Evolutionary conservation across 345 rosid genomes (phyloP).

Genomic region (Combretum micranthum): DNA sequence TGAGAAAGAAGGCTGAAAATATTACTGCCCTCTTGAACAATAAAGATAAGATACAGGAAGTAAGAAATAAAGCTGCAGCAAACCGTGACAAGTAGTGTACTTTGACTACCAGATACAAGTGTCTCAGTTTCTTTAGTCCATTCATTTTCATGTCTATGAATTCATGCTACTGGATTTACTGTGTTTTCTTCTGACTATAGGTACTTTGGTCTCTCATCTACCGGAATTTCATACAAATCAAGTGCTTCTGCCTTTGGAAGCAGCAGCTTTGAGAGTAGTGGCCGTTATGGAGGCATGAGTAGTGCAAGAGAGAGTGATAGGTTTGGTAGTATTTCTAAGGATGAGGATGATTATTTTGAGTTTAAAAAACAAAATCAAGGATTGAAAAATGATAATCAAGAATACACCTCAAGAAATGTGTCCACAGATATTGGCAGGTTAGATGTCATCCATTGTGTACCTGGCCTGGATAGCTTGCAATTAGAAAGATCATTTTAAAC

Average conservation of each 20-base stretch:
- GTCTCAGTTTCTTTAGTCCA: constrained; percentile 5
- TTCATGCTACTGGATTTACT: constrained; percentile 7
- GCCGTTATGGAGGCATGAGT: constrained; percentile 40
- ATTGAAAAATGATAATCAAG: constrained; percentile 30
- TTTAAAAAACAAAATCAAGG: constrained; percentile 44
- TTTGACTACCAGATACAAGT: constrained; percentile 1
- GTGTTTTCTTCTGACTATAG: constrained; percentile 26
- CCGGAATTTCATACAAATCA: constrained; percentile 66
- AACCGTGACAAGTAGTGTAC: constrained; percentile 84
- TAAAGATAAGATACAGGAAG: constrained; percentile 83
- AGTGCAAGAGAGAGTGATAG: constrained; percentile 45
- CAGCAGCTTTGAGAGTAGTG: constrained; percentile 38
- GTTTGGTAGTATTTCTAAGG: constrained; percentile 45
- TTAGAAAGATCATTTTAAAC: no score
- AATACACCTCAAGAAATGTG: constrained; percentile 34
- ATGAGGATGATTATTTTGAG: constrained; percentile 46
- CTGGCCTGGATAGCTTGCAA: not conserved
- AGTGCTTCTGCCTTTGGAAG: constrained; percentile 55
- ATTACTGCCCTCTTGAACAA: constrained; percentile 65
- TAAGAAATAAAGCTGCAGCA: constrained; percentile 76
- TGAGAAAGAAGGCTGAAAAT: constrained; percentile 90
- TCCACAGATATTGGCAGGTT: constrained; percentile 51
- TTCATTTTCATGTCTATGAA: not conserved
- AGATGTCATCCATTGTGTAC: constrained; percentile 8
- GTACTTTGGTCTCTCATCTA: constrained; percentile 89